phyloP scores from a whole-genome alignment of 345 rosid species.

The Noccaea caerulescens region DNA sequence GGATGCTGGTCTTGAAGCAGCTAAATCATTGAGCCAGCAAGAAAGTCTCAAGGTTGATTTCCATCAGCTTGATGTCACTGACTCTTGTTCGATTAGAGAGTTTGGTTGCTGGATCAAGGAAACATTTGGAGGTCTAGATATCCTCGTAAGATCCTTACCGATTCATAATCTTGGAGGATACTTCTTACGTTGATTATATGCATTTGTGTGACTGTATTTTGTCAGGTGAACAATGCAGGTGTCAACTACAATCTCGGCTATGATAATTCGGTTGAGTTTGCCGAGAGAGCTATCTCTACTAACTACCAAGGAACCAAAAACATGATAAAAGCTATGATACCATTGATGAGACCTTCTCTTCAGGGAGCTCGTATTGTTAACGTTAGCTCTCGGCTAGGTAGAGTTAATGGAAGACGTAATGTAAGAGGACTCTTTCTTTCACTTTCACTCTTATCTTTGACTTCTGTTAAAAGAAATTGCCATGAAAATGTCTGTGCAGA shows the following conservation, averaged over 20 bases:
- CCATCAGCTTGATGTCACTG: slow-evolving; percentile 44
- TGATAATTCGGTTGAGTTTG: slow-evolving; percentile 71
- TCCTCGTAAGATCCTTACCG: slow-evolving; percentile 37
- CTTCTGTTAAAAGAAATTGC: neutral
- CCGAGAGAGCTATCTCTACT: slow-evolving; percentile 61
- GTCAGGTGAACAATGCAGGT: slow-evolving; percentile 95
- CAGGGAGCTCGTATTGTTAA: slow-evolving; percentile 80
- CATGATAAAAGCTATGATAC: slow-evolving; percentile 77
- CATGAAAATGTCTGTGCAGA: slow-evolving; percentile 49
- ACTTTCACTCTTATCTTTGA: slow-evolving; percentile 9
- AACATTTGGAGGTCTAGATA: slow-evolving; percentile 44
- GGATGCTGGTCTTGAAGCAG: slow-evolving; percentile 69
- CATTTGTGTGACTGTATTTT: neutral
- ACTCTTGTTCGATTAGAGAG: slow-evolving; percentile 15
- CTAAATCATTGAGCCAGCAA: slow-evolving; percentile 50
- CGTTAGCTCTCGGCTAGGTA: slow-evolving; percentile 85
- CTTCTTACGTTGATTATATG: neutral
- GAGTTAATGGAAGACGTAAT: slow-evolving; percentile 71
- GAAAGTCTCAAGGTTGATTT: slow-evolving; percentile 45
- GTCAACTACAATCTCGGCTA: slow-evolving; percentile 77
- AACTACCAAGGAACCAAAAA: slow-evolving; percentile 82
- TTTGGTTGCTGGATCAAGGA: slow-evolving; percentile 44
- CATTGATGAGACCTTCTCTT: slow-evolving; percentile 74
- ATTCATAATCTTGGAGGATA: neutral
- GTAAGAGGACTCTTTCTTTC: slow-evolving; percentile 52